Evolutionary conservation across 1,284 basidiomycete species (phyloP).

Genomic region (Puccinia polysora): DNA sequence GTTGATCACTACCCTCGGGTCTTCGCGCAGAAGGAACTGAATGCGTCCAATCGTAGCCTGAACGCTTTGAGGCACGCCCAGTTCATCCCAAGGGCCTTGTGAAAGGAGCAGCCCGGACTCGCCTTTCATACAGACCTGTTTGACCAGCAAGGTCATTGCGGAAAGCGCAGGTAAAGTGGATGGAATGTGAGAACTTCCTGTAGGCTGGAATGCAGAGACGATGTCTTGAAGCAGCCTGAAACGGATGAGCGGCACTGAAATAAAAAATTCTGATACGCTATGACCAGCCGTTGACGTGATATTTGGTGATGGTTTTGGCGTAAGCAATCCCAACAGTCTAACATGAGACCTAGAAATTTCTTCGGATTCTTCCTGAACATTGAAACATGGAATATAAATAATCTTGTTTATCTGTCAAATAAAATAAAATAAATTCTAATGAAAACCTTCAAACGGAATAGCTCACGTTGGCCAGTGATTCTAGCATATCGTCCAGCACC

Average conservation of each 20-base stretch:
- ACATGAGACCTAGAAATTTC: conserved; percentile 3
- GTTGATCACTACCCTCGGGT: not conserved
- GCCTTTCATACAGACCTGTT: conserved; percentile 14
- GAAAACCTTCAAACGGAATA: too few relatives aligned
- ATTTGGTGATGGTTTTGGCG: not conserved
- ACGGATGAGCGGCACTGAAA: conserved; percentile 25
- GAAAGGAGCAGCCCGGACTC: conserved; percentile 6
- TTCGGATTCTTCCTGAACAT: not conserved
- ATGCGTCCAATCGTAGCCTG: conserved; percentile 2
- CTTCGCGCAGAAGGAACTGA: conserved; percentile 14
- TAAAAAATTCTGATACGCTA: conserved; percentile 10
- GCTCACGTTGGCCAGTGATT: conserved; percentile 5
- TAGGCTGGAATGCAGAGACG: conserved; percentile 8
- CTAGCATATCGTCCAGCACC: conserved; percentile 18
- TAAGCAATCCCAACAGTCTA: conserved; percentile 18
- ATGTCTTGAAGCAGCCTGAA: conserved; percentile 28
- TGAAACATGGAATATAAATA: not conserved
- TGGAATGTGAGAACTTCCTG: not conserved
- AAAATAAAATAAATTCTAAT: too few relatives aligned
- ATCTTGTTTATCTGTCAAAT: not conserved
- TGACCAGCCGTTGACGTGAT: not conserved
- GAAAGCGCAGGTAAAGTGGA: conserved; percentile 12
- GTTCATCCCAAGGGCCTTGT: conserved; percentile 7
- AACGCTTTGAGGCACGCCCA: conserved; percentile 17
- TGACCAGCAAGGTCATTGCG: not conserved